phyloP scores from a whole-genome alignment of 306 rosid species.

The Vigna mungo region DNA sequence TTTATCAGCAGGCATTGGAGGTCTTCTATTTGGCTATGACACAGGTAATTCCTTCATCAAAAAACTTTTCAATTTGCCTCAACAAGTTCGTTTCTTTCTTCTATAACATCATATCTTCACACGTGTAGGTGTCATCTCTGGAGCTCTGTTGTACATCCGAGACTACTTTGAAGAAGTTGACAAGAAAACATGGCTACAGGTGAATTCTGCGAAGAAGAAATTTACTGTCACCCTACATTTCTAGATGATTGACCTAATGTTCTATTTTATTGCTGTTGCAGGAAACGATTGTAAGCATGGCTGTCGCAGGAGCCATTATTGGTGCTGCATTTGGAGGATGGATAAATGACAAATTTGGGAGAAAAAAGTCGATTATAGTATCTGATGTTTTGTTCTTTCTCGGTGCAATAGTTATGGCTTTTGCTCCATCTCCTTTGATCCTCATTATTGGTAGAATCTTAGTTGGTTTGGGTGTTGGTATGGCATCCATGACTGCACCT shows the following conservation, averaged over 20 bases:
- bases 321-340: slow-evolving; percentile 90
- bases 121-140: slow-evolving; percentile 81
- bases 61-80: background rate
- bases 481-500: slow-evolving; percentile 91
- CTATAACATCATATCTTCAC: background rate
- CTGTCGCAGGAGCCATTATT: slow-evolving; percentile 82
- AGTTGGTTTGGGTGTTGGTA: slow-evolving; percentile 49
- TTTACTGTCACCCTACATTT: background rate
- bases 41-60: background rate
- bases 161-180: slow-evolving; percentile 69
- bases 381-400: slow-evolving; percentile 66
- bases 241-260: background rate
- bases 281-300: slow-evolving; percentile 87
- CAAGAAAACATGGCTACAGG: slow-evolving; percentile 83
- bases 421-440: slow-evolving; percentile 68
- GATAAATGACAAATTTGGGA: slow-evolving; percentile 73
- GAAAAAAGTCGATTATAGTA: slow-evolving; percentile 58
- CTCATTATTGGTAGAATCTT: slow-evolving; percentile 67
- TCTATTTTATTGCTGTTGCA: slow-evolving; percentile 22
- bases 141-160: slow-evolving; percentile 82
- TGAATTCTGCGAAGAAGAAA: slow-evolving; percentile 13
- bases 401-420: slow-evolving; percentile 74
- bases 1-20: slow-evolving; percentile 43
- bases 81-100: no score
- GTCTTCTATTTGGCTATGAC: slow-evolving; percentile 44